Percentiles rank a stretch among this genome's conserved stretches.
Conservation (phyloP, 2,329 filamentous ascomycete species). For the Hypoxylon sp. region DNA sequence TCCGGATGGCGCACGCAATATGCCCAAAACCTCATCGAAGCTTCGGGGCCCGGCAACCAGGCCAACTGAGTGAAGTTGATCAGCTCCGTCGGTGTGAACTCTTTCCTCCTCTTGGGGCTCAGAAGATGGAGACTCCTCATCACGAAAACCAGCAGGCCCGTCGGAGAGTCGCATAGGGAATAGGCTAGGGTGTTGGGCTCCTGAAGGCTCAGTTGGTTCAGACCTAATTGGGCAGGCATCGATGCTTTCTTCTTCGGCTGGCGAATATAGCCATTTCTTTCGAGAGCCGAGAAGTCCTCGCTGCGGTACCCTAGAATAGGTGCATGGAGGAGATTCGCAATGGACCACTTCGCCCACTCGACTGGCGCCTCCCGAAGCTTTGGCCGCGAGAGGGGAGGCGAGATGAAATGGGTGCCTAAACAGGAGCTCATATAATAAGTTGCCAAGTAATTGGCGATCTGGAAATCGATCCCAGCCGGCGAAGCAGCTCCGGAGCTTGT, state of each 20-base stretch:
- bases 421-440: slow-evolving; percentile 58
- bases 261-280: slow-evolving; percentile 35
- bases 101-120: slow-evolving; percentile 49
- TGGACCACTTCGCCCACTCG: slow-evolving; percentile 63
- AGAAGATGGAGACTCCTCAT: slow-evolving; percentile 56
- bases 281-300: slow-evolving; percentile 58
- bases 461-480: slow-evolving; percentile 61
- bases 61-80: slow-evolving; percentile 68
- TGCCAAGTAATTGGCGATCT: slow-evolving; percentile 58
- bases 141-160: slow-evolving; percentile 63
- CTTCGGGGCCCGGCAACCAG: slow-evolving; percentile 73
- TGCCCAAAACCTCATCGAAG: slow-evolving; percentile 64
- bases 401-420: slow-evolving; percentile 67
- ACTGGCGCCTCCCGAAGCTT: slow-evolving; percentile 52
- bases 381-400: slow-evolving; percentile 62
- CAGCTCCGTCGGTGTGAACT: slow-evolving; percentile 60
- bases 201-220: slow-evolving; percentile 44
- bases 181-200: slow-evolving; percentile 66
- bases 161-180: slow-evolving; percentile 68
- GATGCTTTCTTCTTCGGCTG: slow-evolving; percentile 31
- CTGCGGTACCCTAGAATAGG: slow-evolving; percentile 64
- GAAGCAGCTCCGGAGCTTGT: slow-evolving; percentile 56
- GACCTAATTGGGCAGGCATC: slow-evolving; percentile 39
- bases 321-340: slow-evolving; percentile 58
- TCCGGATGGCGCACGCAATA: slow-evolving; percentile 51